A percentile compares a stretch with the other conserved stretches of the same genome.
These are phyloP conservation scores for Paraphysoderma sedebokerense DNA, from an alignment of 371 early-diverging fungal species.

Conservation along the genomic window DNA sequence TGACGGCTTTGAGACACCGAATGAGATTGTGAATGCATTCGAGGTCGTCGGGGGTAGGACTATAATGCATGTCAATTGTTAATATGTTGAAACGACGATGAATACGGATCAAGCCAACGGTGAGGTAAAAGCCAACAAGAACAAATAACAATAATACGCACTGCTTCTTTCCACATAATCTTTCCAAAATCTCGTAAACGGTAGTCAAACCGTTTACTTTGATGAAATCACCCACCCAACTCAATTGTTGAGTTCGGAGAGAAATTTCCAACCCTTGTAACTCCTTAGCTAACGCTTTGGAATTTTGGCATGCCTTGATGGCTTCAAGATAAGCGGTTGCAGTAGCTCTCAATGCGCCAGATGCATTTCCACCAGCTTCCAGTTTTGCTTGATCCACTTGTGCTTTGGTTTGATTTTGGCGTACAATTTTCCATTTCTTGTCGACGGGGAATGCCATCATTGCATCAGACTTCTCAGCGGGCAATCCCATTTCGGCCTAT, in stretches of 20 bases:
- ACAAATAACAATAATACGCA: background rate
- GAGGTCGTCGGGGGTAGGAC: conserved; percentile 2
- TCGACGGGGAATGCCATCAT: background rate
- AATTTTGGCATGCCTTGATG: background rate
- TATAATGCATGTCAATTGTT: too few species aligned
- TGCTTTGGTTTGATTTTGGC: background rate
- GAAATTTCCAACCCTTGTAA: too few species aligned
- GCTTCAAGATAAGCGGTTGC: background rate
- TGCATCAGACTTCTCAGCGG: background rate
- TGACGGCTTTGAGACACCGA: conserved; percentile 11
- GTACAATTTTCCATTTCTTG: background rate
- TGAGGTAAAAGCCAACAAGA: too few species aligned
- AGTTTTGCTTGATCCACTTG: conserved; percentile 6
- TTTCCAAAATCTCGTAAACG: conserved; percentile 2
- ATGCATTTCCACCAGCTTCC: conserved; percentile 11
- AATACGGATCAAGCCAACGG: too few species aligned
- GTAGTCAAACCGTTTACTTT: conserved; percentile 2
- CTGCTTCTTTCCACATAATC: background rate
- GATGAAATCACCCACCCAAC: conserved; percentile 16
- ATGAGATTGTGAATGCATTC: conserved; percentile 4
- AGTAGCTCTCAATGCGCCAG: conserved; percentile 8
- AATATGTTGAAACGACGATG: too few species aligned
- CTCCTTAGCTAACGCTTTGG: too few species aligned
- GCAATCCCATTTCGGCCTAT: background rate
- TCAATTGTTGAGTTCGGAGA: background rate